These are phyloP conservation scores for Kodamaea kaohsiungensis DNA, from an alignment of 805 yeast genomes.

Conservation along the genomic window DNA sequence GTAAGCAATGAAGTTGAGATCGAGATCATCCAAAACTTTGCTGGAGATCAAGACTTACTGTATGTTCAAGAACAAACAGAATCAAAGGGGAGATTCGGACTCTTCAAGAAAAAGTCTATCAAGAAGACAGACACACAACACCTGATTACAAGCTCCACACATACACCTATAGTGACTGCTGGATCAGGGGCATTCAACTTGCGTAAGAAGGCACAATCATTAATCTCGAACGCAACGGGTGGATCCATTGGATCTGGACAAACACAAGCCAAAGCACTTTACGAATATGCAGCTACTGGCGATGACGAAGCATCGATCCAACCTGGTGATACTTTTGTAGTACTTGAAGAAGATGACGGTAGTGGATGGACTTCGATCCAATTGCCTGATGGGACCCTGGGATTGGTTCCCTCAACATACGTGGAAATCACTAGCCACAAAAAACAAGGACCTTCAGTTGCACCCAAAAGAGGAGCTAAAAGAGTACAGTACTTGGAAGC, in stretches of 20 bases:
- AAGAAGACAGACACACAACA: conserved; percentile 25
- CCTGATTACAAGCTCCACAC: conserved; percentile 14
- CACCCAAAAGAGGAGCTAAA: conserved; percentile 75
- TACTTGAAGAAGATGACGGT: conserved; percentile 76
- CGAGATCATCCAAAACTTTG: conserved; percentile 84
- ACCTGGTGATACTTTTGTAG: conserved; percentile 60
- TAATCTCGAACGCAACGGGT: conserved; percentile 17
- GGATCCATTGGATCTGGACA: conserved; percentile 11
- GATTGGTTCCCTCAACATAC: conserved; percentile 86
- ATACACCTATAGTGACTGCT: conserved; percentile 30
- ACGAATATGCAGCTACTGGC: conserved; percentile 66
- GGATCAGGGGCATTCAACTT: conserved; percentile 38
- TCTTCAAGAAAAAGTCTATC: conserved; percentile 40
- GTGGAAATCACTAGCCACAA: conserved; percentile 47
- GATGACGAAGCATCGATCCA: conserved; percentile 69
- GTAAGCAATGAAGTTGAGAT: conserved; percentile 82
- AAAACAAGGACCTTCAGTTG: conserved; percentile 74
- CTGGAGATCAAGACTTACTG: conserved; percentile 71
- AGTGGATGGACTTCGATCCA: conserved; percentile 85
- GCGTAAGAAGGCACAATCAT: conserved; percentile 31
- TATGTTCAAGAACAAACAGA: conserved; percentile 51
- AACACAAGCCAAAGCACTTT: conserved; percentile 52
- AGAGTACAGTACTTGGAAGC: conserved; percentile 65
- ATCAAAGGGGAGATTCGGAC: conserved; percentile 59
- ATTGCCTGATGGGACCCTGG: conserved; percentile 48